phyloP scores from a whole-genome alignment of 768 basidiomycete genomes.

The Rhizopogon sp. region DNA sequence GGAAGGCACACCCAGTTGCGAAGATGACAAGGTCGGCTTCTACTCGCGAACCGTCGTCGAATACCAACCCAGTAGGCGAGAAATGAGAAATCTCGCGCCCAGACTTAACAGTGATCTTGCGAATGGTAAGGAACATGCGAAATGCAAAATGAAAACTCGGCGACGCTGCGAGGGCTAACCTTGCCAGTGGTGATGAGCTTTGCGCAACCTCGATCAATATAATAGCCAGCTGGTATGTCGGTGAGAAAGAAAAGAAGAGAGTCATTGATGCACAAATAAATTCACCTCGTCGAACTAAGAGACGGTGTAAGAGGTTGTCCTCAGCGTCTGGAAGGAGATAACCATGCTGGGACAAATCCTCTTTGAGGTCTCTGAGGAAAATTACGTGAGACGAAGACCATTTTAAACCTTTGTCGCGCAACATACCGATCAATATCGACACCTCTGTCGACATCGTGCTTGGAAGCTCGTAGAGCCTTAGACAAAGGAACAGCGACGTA shows the following conservation, averaged over 20 bases:
- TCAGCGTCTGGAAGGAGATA: neutral
- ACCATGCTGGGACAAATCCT: neutral
- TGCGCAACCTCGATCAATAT: constrained; percentile 4
- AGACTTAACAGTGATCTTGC: constrained; percentile 2
- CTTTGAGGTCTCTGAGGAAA: neutral
- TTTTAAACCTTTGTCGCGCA: neutral
- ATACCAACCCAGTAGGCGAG: neutral
- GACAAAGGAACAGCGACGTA: constrained; percentile 6
- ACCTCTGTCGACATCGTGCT: neutral
- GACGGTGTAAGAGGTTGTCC: constrained; percentile 4
- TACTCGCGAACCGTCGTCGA: constrained; percentile 1
- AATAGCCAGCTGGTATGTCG: neutral
- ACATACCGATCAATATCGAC: constrained; percentile 4
- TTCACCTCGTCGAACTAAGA: constrained; percentile 1
- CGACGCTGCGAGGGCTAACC: neutral
- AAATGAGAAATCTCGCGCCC: constrained; percentile 1
- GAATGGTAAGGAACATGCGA: neutral
- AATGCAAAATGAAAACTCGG: neutral
- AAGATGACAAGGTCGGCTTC: constrained; percentile 3
- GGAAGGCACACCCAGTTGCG: neutral
- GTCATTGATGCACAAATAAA: neutral
- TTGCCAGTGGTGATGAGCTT: constrained; percentile 4
- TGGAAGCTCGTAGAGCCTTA: neutral
- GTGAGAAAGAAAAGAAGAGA: neutral
- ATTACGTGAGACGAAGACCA: neutral